Percentiles rank a stretch among this genome's conserved stretches.
These are phyloP conservation scores for Solioccasus polychromus DNA, from an alignment of 768 basidiomycete species.

Conservation along the genomic window DNA sequence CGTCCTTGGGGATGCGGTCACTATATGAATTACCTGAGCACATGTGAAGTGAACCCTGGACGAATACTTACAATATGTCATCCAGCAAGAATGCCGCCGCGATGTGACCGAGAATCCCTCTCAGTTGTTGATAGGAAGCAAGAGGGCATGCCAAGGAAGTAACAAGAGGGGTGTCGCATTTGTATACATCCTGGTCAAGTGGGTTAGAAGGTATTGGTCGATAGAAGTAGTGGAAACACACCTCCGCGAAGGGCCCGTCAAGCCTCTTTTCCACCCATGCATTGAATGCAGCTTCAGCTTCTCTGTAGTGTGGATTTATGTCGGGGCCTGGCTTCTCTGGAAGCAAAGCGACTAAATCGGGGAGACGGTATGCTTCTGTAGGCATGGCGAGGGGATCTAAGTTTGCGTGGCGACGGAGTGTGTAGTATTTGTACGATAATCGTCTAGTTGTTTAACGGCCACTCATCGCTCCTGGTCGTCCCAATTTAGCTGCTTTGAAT, in stretches of 20 bases:
- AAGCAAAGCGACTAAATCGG: conserved; percentile 20
- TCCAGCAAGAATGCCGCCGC: conserved; percentile 30
- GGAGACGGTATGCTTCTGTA: conserved; percentile 20
- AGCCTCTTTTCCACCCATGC: conserved; percentile 23
- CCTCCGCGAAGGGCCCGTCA: conserved; percentile 21
- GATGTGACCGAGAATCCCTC: conserved; percentile 29
- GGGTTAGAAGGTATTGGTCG: neutral
- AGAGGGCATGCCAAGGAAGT: conserved; percentile 24
- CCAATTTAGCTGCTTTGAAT: too few species aligned
- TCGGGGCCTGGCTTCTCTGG: conserved; percentile 28
- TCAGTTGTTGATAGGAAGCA: conserved; percentile 19
- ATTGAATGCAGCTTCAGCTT: conserved; percentile 18
- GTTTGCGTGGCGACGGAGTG: too few species aligned
- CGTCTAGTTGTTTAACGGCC: too few species aligned
- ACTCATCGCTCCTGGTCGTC: too few species aligned
- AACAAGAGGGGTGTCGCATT: conserved; percentile 25
- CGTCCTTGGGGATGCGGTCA: conserved; percentile 24
- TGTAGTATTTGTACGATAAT: too few species aligned
- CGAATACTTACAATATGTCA: conserved; percentile 23
- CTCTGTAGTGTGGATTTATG: conserved; percentile 26
- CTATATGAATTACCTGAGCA: conserved; percentile 9
- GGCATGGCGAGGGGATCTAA: conserved; percentile 21
- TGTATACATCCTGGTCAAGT: conserved; percentile 20
- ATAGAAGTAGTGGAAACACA: conserved; percentile 5
- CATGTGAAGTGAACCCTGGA: neutral